Evolutionary conservation across 2,329 filamentous ascomycete genomes (phyloP).

Genomic region (Xylaria digitata): DNA sequence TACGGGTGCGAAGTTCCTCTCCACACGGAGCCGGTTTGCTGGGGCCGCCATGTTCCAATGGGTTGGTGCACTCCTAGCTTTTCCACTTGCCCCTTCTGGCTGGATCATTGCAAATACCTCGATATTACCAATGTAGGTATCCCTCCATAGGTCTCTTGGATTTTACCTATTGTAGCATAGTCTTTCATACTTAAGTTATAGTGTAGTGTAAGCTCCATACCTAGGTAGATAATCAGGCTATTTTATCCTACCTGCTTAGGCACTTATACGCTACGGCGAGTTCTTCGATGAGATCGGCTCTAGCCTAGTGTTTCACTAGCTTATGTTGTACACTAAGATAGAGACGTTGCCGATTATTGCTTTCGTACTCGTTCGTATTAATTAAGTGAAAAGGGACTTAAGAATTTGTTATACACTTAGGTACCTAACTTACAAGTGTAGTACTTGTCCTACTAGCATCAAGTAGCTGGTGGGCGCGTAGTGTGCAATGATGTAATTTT

Average conservation of each 20-base stretch:
- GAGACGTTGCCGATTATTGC: background rate
- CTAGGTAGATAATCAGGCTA: background rate
- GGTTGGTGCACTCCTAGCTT: conserved; percentile 16
- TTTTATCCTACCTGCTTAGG: too few species aligned
- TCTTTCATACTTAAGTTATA: background rate
- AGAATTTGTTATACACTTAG: too few species aligned
- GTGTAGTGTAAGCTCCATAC: background rate
- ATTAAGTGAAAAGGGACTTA: background rate
- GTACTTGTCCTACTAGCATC: too few species aligned
- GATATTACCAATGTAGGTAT: background rate
- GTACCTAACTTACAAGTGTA: too few species aligned
- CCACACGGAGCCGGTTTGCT: conserved; percentile 23
- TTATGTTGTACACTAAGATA: too few species aligned
- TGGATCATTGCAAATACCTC: conserved; percentile 10
- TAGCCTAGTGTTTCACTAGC: background rate
- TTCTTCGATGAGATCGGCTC: too few species aligned
- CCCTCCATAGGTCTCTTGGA: background rate
- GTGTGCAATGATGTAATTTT: too few species aligned
- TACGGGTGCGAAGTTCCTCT: conserved; percentile 11
- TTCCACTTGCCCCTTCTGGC: conserved; percentile 2
- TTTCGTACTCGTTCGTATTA: background rate
- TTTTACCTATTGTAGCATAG: conserved; percentile 4
- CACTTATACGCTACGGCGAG: too few species aligned
- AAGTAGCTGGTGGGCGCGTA: too few species aligned
- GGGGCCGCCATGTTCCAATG: conserved; percentile 17